These are phyloP conservation scores for Ascochyta viciae-villosae DNA, from an alignment of 2,329 filamentous ascomycete species.

Conservation along the genomic window DNA sequence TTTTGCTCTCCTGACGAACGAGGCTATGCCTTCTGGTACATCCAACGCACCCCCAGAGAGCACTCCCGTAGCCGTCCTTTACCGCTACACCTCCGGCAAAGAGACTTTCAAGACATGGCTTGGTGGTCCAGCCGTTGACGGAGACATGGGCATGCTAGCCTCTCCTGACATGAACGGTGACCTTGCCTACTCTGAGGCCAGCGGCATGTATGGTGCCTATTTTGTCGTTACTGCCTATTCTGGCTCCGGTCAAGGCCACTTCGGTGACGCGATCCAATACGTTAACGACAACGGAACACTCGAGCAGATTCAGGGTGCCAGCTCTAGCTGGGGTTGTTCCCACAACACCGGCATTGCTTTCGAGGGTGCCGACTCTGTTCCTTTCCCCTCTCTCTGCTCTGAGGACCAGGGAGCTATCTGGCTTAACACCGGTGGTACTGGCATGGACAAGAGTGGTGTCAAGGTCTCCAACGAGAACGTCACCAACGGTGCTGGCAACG, in stretches of 20 bases:
- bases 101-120: slow-evolving; percentile 67
- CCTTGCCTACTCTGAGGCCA: slow-evolving; percentile 64
- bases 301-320: slow-evolving; percentile 60
- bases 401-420: slow-evolving; percentile 70
- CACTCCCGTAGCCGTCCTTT: slow-evolving; percentile 64
- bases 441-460: slow-evolving; percentile 66
- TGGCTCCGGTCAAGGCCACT: slow-evolving; percentile 63
- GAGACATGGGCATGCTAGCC: slow-evolving; percentile 55
- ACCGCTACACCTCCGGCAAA: slow-evolving; percentile 63
- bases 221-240: slow-evolving; percentile 67
- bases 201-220: slow-evolving; percentile 67
- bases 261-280: slow-evolving; percentile 64
- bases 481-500: slow-evolving; percentile 65
- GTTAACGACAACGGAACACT: slow-evolving; percentile 58
- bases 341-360: slow-evolving; percentile 72
- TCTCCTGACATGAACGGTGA: slow-evolving; percentile 68
- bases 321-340: slow-evolving; percentile 66
- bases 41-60: slow-evolving; percentile 56
- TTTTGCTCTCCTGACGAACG: slow-evolving; percentile 68
- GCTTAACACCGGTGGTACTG: slow-evolving; percentile 67
- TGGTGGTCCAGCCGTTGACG: slow-evolving; percentile 63
- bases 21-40: slow-evolving; percentile 60
- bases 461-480: slow-evolving; percentile 70
- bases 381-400: slow-evolving; percentile 66
- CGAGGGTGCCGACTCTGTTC: slow-evolving; percentile 64